Base-by-base conservation (phyloP, 805 yeast species). In the Sugiyamaella valdiviana region DNA sequence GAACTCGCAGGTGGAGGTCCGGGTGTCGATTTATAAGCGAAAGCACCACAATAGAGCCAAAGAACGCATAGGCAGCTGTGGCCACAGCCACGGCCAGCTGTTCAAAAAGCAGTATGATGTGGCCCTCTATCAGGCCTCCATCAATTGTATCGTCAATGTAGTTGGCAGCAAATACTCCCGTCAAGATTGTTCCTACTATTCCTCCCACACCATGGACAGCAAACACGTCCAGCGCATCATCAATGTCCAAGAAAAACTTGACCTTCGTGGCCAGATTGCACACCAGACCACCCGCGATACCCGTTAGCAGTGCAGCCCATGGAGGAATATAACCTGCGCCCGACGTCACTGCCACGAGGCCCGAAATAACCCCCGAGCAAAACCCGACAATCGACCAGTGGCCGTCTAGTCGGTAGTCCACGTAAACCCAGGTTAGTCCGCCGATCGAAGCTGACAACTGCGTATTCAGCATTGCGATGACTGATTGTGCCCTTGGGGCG, bases 181-280 rank as follows among this genome's bases (percentile, higher is more conserved):
- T 91, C 66, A 89, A 66, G 19, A 84, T 71, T 22, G 85, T 79
- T 42, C 96, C 96, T 55, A 78, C 71, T 60, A 82, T 74, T 45
- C 95, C 96, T 64, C 96, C 96, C 55, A 88, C 81, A 60, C 95
- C 96, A 67, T 89, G 96, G 51, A 87, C 71, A 23, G 95, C 87
- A 71, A 85, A 91, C 43, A 89, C 95, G 67, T 90, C 97, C 75
- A 90, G 76, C 71, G 96, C 96, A 66, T 91, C 98, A 67, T 91
- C 98, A 55, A 91, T 84, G 49, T 76, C 77, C 53, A 91, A 64
- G 51, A 78, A 47, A 57, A 74, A 70, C 73, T 90, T 89, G 58
- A 88, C 65, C 67, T 86, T 95, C 53, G 87, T 88, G 42, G 95
- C 91, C 62, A 79, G 77, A 75, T 90, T 89, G 72, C 95, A 88